Conservation (phyloP, 176 grass and related monocot genomes). For the Cymbopogon citratus region DNA sequence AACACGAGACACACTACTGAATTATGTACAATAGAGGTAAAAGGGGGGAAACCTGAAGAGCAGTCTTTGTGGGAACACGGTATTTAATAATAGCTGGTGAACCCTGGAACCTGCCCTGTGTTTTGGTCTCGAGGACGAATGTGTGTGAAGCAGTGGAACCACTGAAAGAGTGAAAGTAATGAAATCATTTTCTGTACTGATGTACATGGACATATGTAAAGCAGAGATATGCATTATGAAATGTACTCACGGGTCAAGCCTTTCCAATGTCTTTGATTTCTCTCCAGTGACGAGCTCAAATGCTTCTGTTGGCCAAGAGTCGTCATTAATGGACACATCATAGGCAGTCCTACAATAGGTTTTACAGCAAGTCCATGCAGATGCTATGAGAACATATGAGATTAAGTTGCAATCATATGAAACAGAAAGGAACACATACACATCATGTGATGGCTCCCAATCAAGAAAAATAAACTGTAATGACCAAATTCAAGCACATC, state of each 20-base stretch:
- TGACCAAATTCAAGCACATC: not conserved
- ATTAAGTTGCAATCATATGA: not conserved
- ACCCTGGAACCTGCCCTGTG: slow-evolving; percentile 71
- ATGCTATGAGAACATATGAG: not conserved
- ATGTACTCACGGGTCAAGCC: slow-evolving; percentile 80
- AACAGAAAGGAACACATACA: not conserved
- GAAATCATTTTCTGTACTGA: slow-evolving; percentile 10
- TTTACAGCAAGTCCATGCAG: not conserved
- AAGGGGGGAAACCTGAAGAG: slow-evolving; percentile 58
- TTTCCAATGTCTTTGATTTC: slow-evolving; percentile 79
- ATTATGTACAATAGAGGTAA: not conserved
- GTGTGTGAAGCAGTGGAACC: slow-evolving; percentile 73
- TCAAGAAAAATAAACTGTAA: not conserved
- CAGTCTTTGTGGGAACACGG: slow-evolving; percentile 83
- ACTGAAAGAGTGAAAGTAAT: slow-evolving; percentile 33
- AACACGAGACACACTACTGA: not conserved
- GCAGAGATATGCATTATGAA: not conserved
- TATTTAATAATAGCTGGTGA: slow-evolving; percentile 76
- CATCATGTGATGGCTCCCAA: not conserved
- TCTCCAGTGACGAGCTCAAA: slow-evolving; percentile 80
- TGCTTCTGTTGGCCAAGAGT: slow-evolving; percentile 72
- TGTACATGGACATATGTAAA: not conserved
- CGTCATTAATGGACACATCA: slow-evolving; percentile 82
- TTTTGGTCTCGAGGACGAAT: slow-evolving; percentile 76
- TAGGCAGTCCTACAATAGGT: slow-evolving; percentile 81